Conservation (phyloP, 2,329 filamentous ascomycete genomes). For the Claviceps sp. region DNA sequence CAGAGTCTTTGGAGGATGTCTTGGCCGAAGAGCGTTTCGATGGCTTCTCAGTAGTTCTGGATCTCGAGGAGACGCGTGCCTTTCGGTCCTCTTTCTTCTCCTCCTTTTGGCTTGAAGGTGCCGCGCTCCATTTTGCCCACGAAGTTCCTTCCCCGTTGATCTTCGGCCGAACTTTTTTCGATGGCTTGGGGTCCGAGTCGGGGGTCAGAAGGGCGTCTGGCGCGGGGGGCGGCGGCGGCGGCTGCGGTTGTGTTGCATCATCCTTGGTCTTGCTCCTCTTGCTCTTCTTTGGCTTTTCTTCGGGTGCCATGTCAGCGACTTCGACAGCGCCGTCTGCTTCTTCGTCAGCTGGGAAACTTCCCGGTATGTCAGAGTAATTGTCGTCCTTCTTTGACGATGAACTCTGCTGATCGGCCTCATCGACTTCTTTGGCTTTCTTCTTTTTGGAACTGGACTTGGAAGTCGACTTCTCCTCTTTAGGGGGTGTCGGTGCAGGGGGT, state of each 20-base stretch:
- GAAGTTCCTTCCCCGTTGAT: conserved; percentile 58
- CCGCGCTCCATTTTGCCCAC: conserved; percentile 64
- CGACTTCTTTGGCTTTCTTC: conserved; percentile 24
- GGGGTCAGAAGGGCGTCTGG: conserved; percentile 36
- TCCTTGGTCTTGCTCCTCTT: conserved; percentile 22
- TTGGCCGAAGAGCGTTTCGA: conserved; percentile 42
- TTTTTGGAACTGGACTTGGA: conserved; percentile 29
- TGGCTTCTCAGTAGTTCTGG: conserved; percentile 51
- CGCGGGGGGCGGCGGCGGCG: conserved; percentile 32
- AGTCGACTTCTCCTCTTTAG: conserved; percentile 10
- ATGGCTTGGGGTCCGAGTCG: conserved; percentile 42
- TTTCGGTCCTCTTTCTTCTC: conserved; percentile 26
- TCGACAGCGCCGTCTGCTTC: conserved; percentile 37
- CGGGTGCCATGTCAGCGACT: conserved; percentile 35
- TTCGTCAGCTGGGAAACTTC: conserved; percentile 43
- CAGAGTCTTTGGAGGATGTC: conserved; percentile 52
- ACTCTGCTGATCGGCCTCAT: conserved; percentile 17
- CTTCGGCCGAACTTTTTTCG: conserved; percentile 64
- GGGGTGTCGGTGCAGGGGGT: conserved; percentile 21
- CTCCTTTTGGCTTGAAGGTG: conserved; percentile 28
- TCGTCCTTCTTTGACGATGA: conserved; percentile 20
- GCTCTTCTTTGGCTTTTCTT: conserved; percentile 20
- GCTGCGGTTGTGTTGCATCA: conserved; percentile 22
- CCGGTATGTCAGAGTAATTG: conserved; percentile 22
- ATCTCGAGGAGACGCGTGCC: conserved; percentile 38